Evolutionary conservation across 805 yeast genomes (phyloP).

Genomic region (Pichia sporocuriosa): DNA sequence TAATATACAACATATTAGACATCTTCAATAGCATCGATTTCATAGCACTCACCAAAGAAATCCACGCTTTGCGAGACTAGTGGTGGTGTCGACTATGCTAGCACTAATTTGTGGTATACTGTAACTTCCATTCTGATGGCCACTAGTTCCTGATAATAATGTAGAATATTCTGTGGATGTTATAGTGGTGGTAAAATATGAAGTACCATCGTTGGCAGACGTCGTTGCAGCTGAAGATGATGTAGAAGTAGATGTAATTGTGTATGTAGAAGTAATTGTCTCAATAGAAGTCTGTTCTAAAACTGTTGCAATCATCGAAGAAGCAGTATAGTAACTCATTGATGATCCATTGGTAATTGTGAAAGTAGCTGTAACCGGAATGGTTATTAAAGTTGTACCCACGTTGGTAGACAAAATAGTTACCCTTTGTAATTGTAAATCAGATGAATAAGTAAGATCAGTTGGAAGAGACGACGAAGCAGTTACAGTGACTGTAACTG

Average conservation of each 20-base stretch:
- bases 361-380: conserved; percentile 29
- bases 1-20: too few relatives aligned
- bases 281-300: conserved; percentile 10
- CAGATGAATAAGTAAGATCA: not conserved
- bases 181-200: conserved; percentile 7
- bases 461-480: conserved; percentile 8
- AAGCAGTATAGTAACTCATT: conserved; percentile 24
- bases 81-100: not conserved
- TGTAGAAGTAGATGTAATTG: conserved; percentile 10
- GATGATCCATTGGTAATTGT: conserved; percentile 28
- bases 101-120: not conserved
- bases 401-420: conserved; percentile 12
- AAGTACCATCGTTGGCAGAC: not conserved
- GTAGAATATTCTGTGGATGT: conserved; percentile 11
- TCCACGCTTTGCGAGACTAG: conserved; percentile 1
- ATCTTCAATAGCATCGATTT: too few relatives aligned
- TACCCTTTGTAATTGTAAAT: conserved; percentile 6
- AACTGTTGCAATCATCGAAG: conserved; percentile 25
- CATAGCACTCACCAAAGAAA: conserved; percentile 5
- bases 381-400: conserved; percentile 20
- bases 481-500: conserved; percentile 26
- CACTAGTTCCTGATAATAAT: not conserved
- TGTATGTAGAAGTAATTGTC: conserved; percentile 12
- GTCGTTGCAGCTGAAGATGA: not conserved
- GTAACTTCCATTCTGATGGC: conserved; percentile 1